A percentile compares a stretch with the other conserved stretches of the same genome.
Conservation (phyloP, 495 filamentous ascomycete genomes). For the Xylaria acuta region DNA sequence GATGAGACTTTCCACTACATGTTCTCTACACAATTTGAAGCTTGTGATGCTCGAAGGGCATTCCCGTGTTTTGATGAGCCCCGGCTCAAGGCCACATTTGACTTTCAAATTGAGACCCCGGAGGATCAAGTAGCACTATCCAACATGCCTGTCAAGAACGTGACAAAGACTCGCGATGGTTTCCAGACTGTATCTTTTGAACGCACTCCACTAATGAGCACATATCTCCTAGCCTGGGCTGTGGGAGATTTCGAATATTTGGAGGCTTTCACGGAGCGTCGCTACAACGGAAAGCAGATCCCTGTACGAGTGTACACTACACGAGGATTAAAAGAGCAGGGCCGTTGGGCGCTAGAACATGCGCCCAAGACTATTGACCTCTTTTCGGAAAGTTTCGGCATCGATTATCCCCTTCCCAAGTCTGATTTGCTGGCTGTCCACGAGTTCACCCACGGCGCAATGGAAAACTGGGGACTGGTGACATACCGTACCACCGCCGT, state of each 20-base stretch:
- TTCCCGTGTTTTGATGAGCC: slow-evolving; percentile 99
- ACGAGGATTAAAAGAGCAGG: slow-evolving; percentile 85
- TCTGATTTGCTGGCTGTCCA: slow-evolving; percentile 94
- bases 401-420: slow-evolving; percentile 96
- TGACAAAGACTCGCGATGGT: slow-evolving; percentile 64
- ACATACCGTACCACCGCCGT: slow-evolving; percentile 95
- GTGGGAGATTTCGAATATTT: slow-evolving; percentile 97
- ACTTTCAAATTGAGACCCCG: slow-evolving; percentile 89
- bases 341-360: slow-evolving; percentile 82
- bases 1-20: slow-evolving; percentile 86
- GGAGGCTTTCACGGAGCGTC: slow-evolving; percentile 83
- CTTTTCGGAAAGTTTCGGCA: slow-evolving; percentile 91
- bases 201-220: slow-evolving; percentile 90
- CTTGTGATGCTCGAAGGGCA: slow-evolving; percentile 89
- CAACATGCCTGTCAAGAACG: slow-evolving; percentile 87
- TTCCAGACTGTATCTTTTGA: slow-evolving; percentile 85
- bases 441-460: slow-evolving; percentile 74
- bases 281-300: slow-evolving; percentile 85
- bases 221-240: slow-evolving; percentile 96
- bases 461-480: slow-evolving; percentile 93
- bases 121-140: slow-evolving; percentile 84
- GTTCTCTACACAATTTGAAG: slow-evolving; percentile 97
- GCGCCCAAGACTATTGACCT: slow-evolving; percentile 90
- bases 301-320: slow-evolving; percentile 98
- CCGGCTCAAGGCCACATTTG: slow-evolving; percentile 93